These are phyloP conservation scores for Pseudopithomyces chartarum DNA, from an alignment of 2,329 filamentous ascomycete genomes.

Conservation along the genomic window DNA sequence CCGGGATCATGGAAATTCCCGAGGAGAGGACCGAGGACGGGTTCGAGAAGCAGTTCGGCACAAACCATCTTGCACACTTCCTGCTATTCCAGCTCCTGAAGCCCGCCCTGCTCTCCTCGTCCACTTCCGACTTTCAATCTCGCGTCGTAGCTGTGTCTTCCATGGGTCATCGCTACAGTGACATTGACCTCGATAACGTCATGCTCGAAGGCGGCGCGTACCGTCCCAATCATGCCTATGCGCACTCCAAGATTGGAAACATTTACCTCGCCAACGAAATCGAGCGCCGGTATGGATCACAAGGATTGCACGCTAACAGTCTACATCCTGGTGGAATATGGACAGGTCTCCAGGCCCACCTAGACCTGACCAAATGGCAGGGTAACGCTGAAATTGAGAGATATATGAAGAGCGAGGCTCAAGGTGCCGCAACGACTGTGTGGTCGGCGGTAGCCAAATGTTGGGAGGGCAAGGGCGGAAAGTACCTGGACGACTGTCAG, in stretches of 20 bases:
- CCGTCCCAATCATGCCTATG: slow-evolving; percentile 48
- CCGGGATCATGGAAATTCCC: slow-evolving; percentile 40
- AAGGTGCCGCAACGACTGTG: slow-evolving; percentile 47
- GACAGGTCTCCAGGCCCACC: slow-evolving; percentile 6
- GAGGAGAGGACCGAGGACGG: slow-evolving; percentile 33
- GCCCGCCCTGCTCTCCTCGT: slow-evolving; percentile 41
- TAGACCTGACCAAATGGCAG: slow-evolving; percentile 1
- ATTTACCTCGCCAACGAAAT: slow-evolving; percentile 59
- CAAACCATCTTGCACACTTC: slow-evolving; percentile 56
- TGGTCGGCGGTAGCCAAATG: slow-evolving; percentile 39
- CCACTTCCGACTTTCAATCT: slow-evolving; percentile 27
- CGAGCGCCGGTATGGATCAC: slow-evolving; percentile 53
- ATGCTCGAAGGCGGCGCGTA: slow-evolving; percentile 46
- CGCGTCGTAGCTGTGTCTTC: slow-evolving; percentile 49
- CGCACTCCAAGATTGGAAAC: slow-evolving; percentile 58
- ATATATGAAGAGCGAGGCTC: slow-evolving; percentile 31
- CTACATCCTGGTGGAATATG: slow-evolving; percentile 23
- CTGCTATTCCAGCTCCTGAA: slow-evolving; percentile 50
- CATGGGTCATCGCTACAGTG: slow-evolving; percentile 41
- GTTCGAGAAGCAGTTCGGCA: slow-evolving; percentile 46
- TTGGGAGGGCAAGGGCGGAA: slow-evolving; percentile 41
- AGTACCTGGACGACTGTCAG: slow-evolving; percentile 36
- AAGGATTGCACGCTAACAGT: slow-evolving; percentile 48
- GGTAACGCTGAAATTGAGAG: background rate
- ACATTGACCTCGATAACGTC: slow-evolving; percentile 51